phyloP scores from a whole-genome alignment of 768 basidiomycete species.

The Favolaschia claudopus region DNA sequence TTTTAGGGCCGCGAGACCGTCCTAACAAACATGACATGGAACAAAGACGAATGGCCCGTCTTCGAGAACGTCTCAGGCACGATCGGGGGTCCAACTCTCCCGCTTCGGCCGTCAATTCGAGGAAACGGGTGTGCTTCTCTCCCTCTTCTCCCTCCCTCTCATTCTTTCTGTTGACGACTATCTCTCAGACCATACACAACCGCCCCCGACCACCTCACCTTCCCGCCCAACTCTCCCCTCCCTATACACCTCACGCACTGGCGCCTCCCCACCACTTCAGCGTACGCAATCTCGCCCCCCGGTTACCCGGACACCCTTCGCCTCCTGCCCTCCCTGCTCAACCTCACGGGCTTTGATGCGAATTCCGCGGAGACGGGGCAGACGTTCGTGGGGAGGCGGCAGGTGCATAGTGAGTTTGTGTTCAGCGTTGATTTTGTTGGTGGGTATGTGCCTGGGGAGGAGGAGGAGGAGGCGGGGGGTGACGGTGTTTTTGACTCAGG shows the following conservation, averaged over 20 bases:
- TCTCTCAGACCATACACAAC: conserved; percentile 24
- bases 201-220: conserved; percentile 32
- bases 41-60: conserved; percentile 33
- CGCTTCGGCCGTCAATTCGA: conserved; percentile 4
- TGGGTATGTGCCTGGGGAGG: conserved; percentile 25
- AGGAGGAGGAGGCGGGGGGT: conserved; percentile 40
- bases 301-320: conserved; percentile 30
- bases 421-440: conserved; percentile 34
- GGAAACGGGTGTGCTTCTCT: conserved; percentile 13
- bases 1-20: conserved; percentile 43
- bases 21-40: conserved; percentile 42
- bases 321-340: conserved; percentile 33
- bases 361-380: conserved; percentile 35
- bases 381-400: conserved; percentile 40
- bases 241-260: conserved; percentile 39
- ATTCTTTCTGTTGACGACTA: neutral
- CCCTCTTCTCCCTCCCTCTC: too few relatives aligned
- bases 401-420: conserved; percentile 38
- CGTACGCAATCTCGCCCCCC: conserved; percentile 31
- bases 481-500: conserved; percentile 39
- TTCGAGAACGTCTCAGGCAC: conserved; percentile 30
- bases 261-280: conserved; percentile 33
- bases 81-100: conserved; percentile 33
- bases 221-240: conserved; percentile 28
- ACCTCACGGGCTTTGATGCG: conserved; percentile 38